phyloP scores from a whole-genome alignment of 805 yeast species.

The Komagataella pastoris region DNA sequence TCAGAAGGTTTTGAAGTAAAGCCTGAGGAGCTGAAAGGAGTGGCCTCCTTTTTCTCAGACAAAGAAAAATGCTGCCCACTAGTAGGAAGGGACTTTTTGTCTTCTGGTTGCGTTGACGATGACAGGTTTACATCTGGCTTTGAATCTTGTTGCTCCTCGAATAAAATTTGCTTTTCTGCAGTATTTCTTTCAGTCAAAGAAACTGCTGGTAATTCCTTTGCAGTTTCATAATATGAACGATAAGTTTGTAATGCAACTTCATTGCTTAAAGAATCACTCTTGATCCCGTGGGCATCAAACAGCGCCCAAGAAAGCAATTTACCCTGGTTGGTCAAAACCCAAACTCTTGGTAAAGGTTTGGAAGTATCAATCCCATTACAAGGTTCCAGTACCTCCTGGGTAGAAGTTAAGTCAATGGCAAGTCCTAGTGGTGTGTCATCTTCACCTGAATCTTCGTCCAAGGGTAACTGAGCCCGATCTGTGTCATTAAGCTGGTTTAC shows the following conservation, averaged over 20 bases:
- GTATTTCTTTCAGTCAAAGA: neutral
- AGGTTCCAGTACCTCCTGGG: conserved; percentile 33
- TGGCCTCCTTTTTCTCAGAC: neutral
- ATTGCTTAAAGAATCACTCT: conserved; percentile 15
- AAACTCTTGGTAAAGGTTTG: conserved; percentile 51
- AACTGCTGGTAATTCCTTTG: neutral
- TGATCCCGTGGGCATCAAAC: conserved; percentile 40
- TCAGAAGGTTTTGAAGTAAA: conserved; percentile 1
- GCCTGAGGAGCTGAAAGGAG: neutral
- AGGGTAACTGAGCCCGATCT: conserved; percentile 61
- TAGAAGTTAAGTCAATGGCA: conserved; percentile 41
- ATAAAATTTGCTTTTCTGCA: neutral
- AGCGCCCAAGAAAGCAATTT: conserved; percentile 50
- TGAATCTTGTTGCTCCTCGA: neutral
- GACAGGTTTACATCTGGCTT: neutral
- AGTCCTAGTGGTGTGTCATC: conserved; percentile 67
- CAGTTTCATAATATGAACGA: conserved; percentile 2
- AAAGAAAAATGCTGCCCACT: neutral
- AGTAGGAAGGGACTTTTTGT: neutral
- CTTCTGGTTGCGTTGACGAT: too few species aligned
- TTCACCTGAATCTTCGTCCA: conserved; percentile 47
- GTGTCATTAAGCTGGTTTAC: conserved; percentile 51
- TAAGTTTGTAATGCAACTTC: conserved; percentile 1
- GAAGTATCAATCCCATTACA: conserved; percentile 44
- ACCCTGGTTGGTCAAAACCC: conserved; percentile 53